Evolutionary conservation across 1,284 basidiomycete genomes (phyloP), one percentile per base, ranked within the genome.

Genomic region (Butyriboletus appendiculatus): DNA sequence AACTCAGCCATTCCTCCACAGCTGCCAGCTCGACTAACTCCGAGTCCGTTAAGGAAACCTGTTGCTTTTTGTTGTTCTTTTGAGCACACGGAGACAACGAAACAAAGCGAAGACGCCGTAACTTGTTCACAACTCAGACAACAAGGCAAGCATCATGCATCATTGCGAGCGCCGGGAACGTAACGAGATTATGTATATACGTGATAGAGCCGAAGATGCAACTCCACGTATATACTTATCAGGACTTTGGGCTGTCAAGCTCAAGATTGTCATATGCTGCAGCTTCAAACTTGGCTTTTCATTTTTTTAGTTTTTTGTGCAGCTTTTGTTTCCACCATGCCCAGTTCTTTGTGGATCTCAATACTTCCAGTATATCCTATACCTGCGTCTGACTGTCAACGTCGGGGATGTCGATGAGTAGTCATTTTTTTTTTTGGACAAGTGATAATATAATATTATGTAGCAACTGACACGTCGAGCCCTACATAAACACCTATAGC

Each of bases 1-100:
- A 52, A 37, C 48, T 64, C 56, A 56, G 59, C 61, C 42, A 52
- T 56, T 40, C 49, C 45, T 41, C 53, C 52, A 63, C 62, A 55
- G 47, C 34, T 61, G 63, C n/a, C 48, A 59, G 37, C 20, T 33
- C 37, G 24, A 45, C 38, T 6, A 57, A 33, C 48, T 45, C 62
- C 62, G 44, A 58, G 30, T 46, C 16, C 5, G 28, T 47, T 37
- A 38, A 41, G 44, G 48, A 42, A 47, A 47, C 18, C 12, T 43
- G 15, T 28, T 37, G 38, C 34, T 37, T 55, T 54, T 62, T 62
- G 61, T 62, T 62, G 61, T 62, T 56, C 37, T 47, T 28, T 24
- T 37, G 40, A 24, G 40, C 37, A 45, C 34, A 30, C 6, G 26
- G 34, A 46, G 37, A 42, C 30, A 39, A 39, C 38, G 15, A 37